A percentile compares a stretch with the other conserved stretches of the same genome.
phyloP scores from a whole-genome alignment of 306 rosid genomes.

The Sechiopsis laciniata region DNA sequence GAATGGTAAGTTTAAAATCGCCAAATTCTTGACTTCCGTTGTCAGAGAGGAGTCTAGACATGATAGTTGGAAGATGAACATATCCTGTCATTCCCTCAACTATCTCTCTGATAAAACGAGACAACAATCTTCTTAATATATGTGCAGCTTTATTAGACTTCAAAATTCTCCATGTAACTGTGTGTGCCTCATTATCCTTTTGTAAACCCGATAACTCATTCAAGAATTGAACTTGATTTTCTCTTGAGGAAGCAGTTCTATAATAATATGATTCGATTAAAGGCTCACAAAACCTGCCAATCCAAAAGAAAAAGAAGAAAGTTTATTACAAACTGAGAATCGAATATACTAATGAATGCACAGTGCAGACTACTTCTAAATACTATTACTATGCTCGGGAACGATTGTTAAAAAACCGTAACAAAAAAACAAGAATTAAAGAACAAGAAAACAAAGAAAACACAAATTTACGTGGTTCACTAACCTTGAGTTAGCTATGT shows the following conservation, averaged over 20 bases:
- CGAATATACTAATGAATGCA: not conserved
- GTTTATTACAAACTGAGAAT: not conserved
- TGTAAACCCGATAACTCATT: slow-evolving; percentile 38
- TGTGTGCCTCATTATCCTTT: slow-evolving; percentile 39
- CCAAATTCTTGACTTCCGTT: slow-evolving; percentile 94
- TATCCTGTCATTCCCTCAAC: slow-evolving; percentile 97
- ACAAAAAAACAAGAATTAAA: too few relatives aligned
- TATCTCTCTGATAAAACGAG: slow-evolving; percentile 82
- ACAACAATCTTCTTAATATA: slow-evolving; percentile 64
- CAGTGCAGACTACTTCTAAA: not conserved
- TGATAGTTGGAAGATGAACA: slow-evolving; percentile 85
- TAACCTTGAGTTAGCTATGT: too few relatives aligned
- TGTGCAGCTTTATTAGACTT: slow-evolving; percentile 44
- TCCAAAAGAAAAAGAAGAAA: not conserved
- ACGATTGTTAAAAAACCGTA: too few relatives aligned
- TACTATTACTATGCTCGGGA: not conserved
- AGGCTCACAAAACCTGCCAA: slow-evolving; percentile 79
- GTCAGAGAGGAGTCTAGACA: slow-evolving; percentile 93
- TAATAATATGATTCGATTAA: slow-evolving; percentile 50
- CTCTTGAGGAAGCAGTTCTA: slow-evolving; percentile 37
- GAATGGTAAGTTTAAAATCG: slow-evolving; percentile 79
- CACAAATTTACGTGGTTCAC: too few relatives aligned
- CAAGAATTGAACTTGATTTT: slow-evolving; percentile 33
- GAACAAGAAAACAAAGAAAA: too few relatives aligned
- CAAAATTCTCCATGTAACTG: slow-evolving; percentile 72